phyloP scores from a whole-genome alignment of 129 eudicot genomes.

The Pittosporum tobira region DNA sequence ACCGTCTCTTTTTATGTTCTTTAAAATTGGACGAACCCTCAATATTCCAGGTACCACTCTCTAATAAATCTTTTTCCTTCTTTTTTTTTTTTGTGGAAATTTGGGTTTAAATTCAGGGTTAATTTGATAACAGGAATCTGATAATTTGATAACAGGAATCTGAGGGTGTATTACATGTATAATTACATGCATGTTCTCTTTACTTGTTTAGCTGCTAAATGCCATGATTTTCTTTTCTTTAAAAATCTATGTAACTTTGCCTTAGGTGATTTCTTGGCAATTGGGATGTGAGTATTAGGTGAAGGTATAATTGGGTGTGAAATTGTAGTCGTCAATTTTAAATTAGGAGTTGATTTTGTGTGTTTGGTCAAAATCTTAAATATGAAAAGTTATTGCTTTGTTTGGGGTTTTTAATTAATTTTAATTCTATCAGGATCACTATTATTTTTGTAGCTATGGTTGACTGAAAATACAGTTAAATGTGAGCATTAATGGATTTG shows the following conservation, averaged over 20 bases:
- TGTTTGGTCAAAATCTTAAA: neutral
- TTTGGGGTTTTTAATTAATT: neutral
- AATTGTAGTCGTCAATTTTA: neutral
- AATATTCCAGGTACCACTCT: constrained; percentile 4
- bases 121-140: no score
- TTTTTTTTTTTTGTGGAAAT: no score
- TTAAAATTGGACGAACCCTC: neutral
- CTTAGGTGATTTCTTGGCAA: neutral
- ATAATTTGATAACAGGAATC: neutral
- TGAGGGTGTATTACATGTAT: neutral
- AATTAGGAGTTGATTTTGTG: neutral
- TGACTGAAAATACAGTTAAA: neutral
- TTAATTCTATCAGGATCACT: neutral
- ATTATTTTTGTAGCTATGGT: neutral
- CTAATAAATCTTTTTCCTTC: neutral
- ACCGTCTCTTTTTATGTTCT: neutral
- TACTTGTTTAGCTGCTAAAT: constrained; percentile 7
- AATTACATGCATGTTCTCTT: neutral
- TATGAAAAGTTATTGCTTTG: neutral
- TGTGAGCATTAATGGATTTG: neutral
- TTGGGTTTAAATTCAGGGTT: neutral
- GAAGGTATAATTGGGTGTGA: neutral
- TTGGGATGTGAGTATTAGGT: constrained; percentile 3
- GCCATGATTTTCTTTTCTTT: neutral
- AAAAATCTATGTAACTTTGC: neutral